Conservation (phyloP, 139 green algal genomes). For the Coelastrella sp. region DNA sequence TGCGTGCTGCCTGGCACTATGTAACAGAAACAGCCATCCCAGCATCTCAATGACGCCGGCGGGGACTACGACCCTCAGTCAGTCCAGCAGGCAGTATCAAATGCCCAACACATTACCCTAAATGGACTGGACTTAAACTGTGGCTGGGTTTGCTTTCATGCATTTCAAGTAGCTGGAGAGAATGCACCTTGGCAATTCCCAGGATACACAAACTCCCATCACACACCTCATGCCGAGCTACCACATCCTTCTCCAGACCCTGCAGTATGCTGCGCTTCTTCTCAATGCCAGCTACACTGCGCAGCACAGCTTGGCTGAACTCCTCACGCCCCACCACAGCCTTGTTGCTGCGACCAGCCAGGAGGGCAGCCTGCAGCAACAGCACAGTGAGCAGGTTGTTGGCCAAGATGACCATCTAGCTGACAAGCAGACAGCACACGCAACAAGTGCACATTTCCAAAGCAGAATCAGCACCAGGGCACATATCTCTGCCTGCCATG, state of each 20-base stretch:
- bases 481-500: too few relatives aligned
- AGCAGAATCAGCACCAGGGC: too few relatives aligned
- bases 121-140: too few relatives aligned
- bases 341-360: slow-evolving; percentile 66
- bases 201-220: neutral
- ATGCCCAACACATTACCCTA: too few relatives aligned
- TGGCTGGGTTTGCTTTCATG: too few relatives aligned
- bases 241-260: slow-evolving; percentile 86
- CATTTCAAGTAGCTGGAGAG: too few relatives aligned
- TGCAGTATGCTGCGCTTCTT: slow-evolving; percentile 90
- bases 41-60: too few relatives aligned
- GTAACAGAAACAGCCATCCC: too few relatives aligned
- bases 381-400: neutral
- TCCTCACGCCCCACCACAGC: slow-evolving; percentile 65
- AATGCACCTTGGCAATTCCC: neutral
- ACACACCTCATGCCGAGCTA: slow-evolving; percentile 87
- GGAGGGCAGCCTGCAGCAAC: slow-evolving; percentile 61
- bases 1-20: too few relatives aligned
- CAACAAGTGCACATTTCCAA: neutral
- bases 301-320: slow-evolving; percentile 84
- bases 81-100: too few relatives aligned
- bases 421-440: neutral
- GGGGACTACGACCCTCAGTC: too few relatives aligned
- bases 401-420: neutral
- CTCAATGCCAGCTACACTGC: slow-evolving; percentile 90